Evolutionary conservation across 768 basidiomycete genomes (phyloP), one percentile per base, ranked within the genome.

Genomic region (Mycena epipterygia): DNA sequence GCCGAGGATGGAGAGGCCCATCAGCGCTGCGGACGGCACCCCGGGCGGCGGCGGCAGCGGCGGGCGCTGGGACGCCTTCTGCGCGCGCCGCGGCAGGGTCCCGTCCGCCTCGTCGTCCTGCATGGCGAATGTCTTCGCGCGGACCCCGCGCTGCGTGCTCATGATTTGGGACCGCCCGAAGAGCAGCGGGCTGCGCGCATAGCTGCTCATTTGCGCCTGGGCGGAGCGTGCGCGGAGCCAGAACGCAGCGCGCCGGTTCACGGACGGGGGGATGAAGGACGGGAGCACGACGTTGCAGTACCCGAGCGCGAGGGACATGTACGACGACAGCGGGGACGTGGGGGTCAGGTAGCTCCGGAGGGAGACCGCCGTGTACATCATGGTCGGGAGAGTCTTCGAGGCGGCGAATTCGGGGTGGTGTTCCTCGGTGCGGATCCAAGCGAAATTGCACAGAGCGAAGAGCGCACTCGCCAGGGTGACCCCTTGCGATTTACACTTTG

Each of bases 101-200:
- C 67, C 67, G 9, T 80, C 83, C 69, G 77, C 79, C 71, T 82
- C 82, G 74, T 91, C 89, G 67, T 90, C 89, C 64, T 86, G 84
- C 67, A 78, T 81, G 11, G 85, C 89, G 83, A 85, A 90, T 11
- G 46, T 56, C 64, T 64, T 69, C 7, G 72, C 68, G 17, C 68
- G 68, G 55, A 35, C 58, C 12, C 67, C 74, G n/a, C 74, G 74
- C 25, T 41, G 49, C 19, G 49, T 25, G 30, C 59, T 59, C 57
- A 71, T 67, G 21, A 64, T 44, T 27, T 62, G 41, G 25, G 73
- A 64, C 9, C 76, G 72, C 17, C 42, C 23, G 3, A 69, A 33
- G 5, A 75, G 59, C 60, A 76, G 71, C 41, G 67, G 70, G 32
- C 72, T 75, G 2, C 52, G 70, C 5, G 44, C 64, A 32, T 71